Conservation (phyloP, 148 eudicot species). For the Rhododendron molle region DNA sequence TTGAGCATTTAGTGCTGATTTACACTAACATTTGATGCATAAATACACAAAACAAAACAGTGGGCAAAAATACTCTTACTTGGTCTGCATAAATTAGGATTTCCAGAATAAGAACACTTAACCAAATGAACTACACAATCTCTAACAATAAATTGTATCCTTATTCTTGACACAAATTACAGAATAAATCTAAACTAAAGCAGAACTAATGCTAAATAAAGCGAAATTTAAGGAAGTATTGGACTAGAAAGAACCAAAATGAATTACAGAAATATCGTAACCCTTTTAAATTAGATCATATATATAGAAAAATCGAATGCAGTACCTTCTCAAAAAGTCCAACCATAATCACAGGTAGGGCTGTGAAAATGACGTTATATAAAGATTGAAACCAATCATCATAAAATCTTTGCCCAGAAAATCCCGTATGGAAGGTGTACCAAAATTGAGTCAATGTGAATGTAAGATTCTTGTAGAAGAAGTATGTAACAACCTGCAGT, state of each 20-base stretch:
- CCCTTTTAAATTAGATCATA: neutral
- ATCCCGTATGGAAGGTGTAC: slow-evolving; percentile 93
- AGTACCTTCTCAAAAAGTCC: slow-evolving; percentile 95
- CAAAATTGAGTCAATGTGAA: slow-evolving; percentile 94
- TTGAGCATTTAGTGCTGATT: neutral
- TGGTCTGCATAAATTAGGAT: neutral
- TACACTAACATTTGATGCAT: neutral
- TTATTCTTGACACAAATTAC: neutral
- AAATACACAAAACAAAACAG: neutral
- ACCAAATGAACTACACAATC: neutral
- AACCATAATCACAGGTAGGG: slow-evolving; percentile 79
- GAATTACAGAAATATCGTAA: neutral
- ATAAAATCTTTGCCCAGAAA: slow-evolving; percentile 95
- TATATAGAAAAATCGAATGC: slow-evolving; percentile 1
- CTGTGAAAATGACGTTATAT: slow-evolving; percentile 87
- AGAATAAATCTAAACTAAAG: neutral
- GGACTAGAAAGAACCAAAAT: neutral
- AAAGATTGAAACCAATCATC: slow-evolving; percentile 99
- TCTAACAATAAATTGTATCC: neutral
- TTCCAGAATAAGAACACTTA: neutral
- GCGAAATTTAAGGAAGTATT: neutral
- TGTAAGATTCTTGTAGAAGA: slow-evolving; percentile 91
- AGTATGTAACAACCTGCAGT: slow-evolving; percentile 87
- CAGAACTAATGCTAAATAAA: neutral
- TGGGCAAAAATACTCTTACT: neutral